phyloP scores from a whole-genome alignment of 148 eudicot genomes.

The Cornus kousa region DNA sequence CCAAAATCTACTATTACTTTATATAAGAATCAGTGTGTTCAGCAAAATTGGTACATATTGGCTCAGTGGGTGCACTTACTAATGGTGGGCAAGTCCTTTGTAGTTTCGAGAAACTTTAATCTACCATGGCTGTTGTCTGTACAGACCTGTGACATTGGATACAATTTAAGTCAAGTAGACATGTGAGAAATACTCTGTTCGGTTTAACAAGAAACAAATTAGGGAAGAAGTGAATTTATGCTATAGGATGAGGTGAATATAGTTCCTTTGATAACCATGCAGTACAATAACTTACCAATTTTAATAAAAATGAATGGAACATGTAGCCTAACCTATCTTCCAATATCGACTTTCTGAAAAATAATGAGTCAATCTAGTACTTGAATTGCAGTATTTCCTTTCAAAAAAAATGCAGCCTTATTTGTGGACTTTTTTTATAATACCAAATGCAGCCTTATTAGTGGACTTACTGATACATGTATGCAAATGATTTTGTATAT shows the following conservation, averaged over 20 bases:
- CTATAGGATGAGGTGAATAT: neutral
- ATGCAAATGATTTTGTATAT: neutral
- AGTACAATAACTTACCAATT: neutral
- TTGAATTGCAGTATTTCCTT: neutral
- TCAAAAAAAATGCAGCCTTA: neutral
- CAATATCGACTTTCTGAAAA: neutral
- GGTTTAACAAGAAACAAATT: neutral
- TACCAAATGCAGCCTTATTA: neutral
- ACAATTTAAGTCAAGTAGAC: neutral
- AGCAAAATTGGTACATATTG: neutral
- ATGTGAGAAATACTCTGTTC: neutral
- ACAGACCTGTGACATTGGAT: conserved; percentile 44
- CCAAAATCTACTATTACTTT: neutral
- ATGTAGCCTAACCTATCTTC: neutral
- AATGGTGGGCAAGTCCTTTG: conserved; percentile 72
- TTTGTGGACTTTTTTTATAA: neutral
- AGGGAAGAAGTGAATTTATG: neutral
- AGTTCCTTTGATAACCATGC: neutral
- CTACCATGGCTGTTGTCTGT: conserved; percentile 45
- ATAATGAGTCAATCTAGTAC: neutral
- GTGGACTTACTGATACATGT: neutral
- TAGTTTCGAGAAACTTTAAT: conserved; percentile 60
- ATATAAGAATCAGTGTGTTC: neutral
- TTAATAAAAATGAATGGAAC: too few species aligned
- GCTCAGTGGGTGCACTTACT: conserved; percentile 40